Conservation (phyloP, 139 green algal genomes). For the Zygnema cylindricum region DNA sequence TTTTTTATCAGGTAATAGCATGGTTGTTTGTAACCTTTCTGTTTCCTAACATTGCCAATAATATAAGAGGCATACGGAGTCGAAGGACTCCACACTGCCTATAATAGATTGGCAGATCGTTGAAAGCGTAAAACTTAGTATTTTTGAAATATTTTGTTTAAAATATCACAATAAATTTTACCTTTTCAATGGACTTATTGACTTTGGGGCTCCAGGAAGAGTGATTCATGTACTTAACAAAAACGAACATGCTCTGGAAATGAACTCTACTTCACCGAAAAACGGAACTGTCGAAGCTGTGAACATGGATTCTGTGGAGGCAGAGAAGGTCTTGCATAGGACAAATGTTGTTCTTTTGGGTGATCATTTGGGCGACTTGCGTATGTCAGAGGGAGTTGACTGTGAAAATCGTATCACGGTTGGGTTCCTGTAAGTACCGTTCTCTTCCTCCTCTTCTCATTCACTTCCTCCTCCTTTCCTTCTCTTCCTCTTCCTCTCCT, state of each 20-base stretch:
- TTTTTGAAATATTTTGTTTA: too few species aligned
- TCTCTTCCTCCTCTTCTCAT: neutral
- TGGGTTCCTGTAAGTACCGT: constrained; percentile 43
- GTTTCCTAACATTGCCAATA: too few species aligned
- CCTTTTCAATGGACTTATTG: too few species aligned
- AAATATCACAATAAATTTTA: too few species aligned
- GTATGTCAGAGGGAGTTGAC: constrained; percentile 52
- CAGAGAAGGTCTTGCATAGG: constrained; percentile 34
- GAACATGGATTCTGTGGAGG: neutral
- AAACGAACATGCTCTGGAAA: constrained; percentile 56
- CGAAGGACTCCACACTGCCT: too few species aligned
- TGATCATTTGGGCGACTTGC: constrained; percentile 56
- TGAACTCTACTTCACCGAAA: neutral
- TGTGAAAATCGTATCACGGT: constrained; percentile 47
- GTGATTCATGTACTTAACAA: constrained; percentile 60
- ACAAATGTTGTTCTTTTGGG: constrained; percentile 58
- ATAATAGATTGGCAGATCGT: too few species aligned
- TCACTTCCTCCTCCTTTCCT: neutral
- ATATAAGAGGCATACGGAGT: too few species aligned
- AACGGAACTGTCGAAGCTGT: neutral
- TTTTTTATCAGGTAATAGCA: too few species aligned
- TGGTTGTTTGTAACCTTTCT: too few species aligned
- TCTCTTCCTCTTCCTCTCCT: neutral
- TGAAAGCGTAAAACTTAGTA: too few species aligned
- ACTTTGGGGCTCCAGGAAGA: constrained; percentile 20